Evolutionary conservation across 2,329 filamentous ascomycete genomes (phyloP).

Genomic region (Sclerotinia spermophila): DNA sequence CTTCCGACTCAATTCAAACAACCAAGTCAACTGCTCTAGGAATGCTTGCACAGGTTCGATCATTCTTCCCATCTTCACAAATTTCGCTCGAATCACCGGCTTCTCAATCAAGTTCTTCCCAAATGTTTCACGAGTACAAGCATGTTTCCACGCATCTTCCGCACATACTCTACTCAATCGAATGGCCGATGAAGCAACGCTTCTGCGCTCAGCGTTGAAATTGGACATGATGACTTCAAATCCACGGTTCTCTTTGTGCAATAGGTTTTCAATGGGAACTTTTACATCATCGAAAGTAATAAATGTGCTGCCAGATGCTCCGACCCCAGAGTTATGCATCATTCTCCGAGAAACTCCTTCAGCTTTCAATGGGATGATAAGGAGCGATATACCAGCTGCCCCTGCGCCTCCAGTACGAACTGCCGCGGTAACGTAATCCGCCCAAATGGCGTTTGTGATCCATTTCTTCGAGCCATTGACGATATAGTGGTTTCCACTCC

Average conservation of each 20-base stretch:
- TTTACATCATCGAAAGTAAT: constrained; percentile 53
- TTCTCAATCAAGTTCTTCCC: constrained; percentile 54
- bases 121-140: constrained; percentile 53
- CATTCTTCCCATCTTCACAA: constrained; percentile 55
- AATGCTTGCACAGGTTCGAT: constrained; percentile 61
- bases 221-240: constrained; percentile 58
- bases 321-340: constrained; percentile 64
- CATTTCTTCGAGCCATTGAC: constrained; percentile 68
- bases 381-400: constrained; percentile 50
- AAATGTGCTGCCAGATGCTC: constrained; percentile 56
- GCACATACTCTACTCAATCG: constrained; percentile 55
- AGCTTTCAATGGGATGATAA: constrained; percentile 52
- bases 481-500: constrained; percentile 51
- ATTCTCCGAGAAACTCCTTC: constrained; percentile 50
- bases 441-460: constrained; percentile 61
- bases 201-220: constrained; percentile 58
- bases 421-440: constrained; percentile 59
- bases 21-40: constrained; percentile 55
- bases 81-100: constrained; percentile 57
- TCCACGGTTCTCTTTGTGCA: constrained; percentile 53
- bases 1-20: constrained; percentile 31
- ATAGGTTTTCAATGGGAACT: constrained; percentile 51
- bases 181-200: constrained; percentile 54
- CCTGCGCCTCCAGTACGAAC: constrained; percentile 56
- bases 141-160: constrained; percentile 50